Evolutionary conservation across 2,329 filamentous ascomycete genomes (phyloP).

Genomic region (Stagonosporopsis tanaceti): DNA sequence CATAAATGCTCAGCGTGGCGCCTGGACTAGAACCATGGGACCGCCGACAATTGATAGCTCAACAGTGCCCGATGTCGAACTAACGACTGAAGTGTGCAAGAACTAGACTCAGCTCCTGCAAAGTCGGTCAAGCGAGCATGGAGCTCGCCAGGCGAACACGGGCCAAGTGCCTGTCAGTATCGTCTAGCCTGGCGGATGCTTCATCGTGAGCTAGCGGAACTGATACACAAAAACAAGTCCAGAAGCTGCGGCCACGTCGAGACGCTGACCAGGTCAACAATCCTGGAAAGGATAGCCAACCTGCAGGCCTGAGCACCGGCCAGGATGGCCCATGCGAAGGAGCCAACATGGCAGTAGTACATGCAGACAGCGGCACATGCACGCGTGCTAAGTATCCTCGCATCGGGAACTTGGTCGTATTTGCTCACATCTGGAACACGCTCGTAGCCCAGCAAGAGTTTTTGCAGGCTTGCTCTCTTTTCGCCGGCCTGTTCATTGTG

Average conservation of each 20-base stretch:
- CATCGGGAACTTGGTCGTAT: conserved; percentile 3
- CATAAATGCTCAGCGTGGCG: conserved; percentile 18
- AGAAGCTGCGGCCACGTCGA: conserved; percentile 13
- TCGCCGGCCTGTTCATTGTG: not conserved
- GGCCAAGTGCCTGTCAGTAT: conserved; percentile 14
- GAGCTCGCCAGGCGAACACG: conserved; percentile 12
- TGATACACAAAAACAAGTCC: conserved; percentile 14
- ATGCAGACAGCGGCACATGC: conserved; percentile 9
- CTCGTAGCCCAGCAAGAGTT: not conserved
- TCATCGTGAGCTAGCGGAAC: conserved; percentile 16
- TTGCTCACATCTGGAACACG: conserved; percentile 4
- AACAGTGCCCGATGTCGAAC: conserved; percentile 18
- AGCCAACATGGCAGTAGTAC: conserved; percentile 13
- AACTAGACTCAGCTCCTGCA: conserved; percentile 11
- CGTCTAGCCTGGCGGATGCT: conserved; percentile 11
- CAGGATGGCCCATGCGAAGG: conserved; percentile 7
- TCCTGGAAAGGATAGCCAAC: conserved; percentile 8
- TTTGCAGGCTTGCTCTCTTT: not conserved
- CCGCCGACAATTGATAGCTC: conserved; percentile 13
- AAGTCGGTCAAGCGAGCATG: conserved; percentile 8
- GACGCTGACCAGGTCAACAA: conserved; percentile 6
- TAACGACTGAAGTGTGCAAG: conserved; percentile 20
- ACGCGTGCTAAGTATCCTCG: conserved; percentile 7
- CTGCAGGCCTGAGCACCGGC: conserved; percentile 10
- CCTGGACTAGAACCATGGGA: conserved; percentile 12